Evolutionary conservation across 176 grass and related monocot genomes (phyloP), one percentile per base, ranked within the genome.

Genomic region (Eleusine indica): DNA sequence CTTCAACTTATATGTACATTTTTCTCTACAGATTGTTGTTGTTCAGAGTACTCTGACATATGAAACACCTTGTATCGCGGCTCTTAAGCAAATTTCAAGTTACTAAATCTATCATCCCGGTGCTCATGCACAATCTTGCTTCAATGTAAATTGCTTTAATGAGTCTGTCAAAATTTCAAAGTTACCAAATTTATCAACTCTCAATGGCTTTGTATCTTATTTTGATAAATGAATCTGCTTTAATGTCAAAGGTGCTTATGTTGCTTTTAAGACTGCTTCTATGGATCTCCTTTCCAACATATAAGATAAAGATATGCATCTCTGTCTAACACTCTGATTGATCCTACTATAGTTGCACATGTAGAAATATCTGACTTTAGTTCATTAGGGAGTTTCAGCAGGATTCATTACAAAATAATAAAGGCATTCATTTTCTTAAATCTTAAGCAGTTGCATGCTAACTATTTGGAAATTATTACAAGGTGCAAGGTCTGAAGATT

Each of bases 231-330:
- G 8, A 79, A 25, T 85, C 40, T 51, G 5, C 56, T 66, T 32
- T 79, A 53, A 72, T 9, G 9, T 73, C 2, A 35, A 69, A 77
- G 12, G 16, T 86, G 35, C 75, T 65, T 71, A 17, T 25, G 14
- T 64, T 83, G 64, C 7, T 64, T 14, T 40, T 48, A 21, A 66
- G 25, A 29, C 56, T 77, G 51, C 56, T 61, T 61, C 57, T 61
- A 61, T 56, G 57, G 21, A 25, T 61, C 19, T 61, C n/a, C 57
- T 22, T 25, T 2, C n/a, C 8, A 11, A 25, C n/a, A 22, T 25
- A 25, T 61, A 61, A 25, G 25, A 25, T 25, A 25, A 25, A 25
- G 25, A 25, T 25, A 25, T 25, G 25, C 25, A 25, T 25, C 25
- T 25, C 25, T 25, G 25, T 25, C 25, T 25, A 25, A 25, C 25